Evolutionary conservation across 495 filamentous ascomycete species (phyloP), one percentile per base, ranked within the genome.

Genomic region (Daldinia concentrica): DNA sequence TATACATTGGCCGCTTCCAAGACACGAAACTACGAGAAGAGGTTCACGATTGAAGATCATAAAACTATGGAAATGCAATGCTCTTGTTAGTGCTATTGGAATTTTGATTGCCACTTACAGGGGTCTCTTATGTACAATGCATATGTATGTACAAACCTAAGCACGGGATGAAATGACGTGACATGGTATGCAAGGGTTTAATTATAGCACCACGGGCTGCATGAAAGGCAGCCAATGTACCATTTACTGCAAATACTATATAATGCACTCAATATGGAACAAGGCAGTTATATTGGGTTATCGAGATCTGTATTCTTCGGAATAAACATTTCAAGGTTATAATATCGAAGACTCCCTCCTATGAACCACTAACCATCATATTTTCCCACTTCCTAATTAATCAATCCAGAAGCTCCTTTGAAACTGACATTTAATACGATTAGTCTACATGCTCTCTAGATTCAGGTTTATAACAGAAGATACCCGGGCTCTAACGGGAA

Each of bases 161-260:
- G 26, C 50, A 54, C 27, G 27, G 26, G 14, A 54, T 30, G 27
- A 54, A 29, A 54, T 54, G 50, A 54, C 50, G 50, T 30, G 50
- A 54, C 50, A 30, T 54, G 26, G 30, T 30, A 54, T 54, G 50
- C 50, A 54, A 54, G 50, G 50, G 26, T 54, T 54, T 54, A 54
- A 54, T 54, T 54, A 54, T 52, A 52, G 50, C 26, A 26, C 26
- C 8, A 45, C 22, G 43, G 17, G 17, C 9, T 48, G 43, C 24
- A 54, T 30, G 14, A 29, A 27, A 29, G 50, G 19, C 14, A 52
- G 50, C 50, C 24, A 48, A 17, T 30, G 14, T 30, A 11, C 15
- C 50, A 26, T 30, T 54, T n/a, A 30, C 5, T 54, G 14, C 26
- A 54, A 54, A n/a, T 54, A 54, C 50, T 54, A 2, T 3, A 54